A percentile compares a stretch with the other conserved stretches of the same genome.
These are phyloP conservation scores for Rhododendron mucronatum DNA, from an alignment of 148 eudicot genomes.

Conservation along the genomic window DNA sequence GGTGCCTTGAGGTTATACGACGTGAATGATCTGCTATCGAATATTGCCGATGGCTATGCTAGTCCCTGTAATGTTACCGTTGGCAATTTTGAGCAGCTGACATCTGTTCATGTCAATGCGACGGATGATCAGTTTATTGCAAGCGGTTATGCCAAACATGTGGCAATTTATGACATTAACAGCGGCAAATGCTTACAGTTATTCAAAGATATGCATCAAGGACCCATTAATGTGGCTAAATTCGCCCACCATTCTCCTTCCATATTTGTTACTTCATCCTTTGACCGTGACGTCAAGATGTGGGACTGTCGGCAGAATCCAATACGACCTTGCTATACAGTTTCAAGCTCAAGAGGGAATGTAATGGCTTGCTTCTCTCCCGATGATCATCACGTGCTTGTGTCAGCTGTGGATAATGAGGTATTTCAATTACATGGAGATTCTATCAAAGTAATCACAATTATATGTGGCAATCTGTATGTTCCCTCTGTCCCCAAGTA, in stretches of 20 bases:
- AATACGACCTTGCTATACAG: slow-evolving; percentile 50
- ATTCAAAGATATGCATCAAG: slow-evolving; percentile 58
- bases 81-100: slow-evolving; percentile 58
- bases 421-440: slow-evolving; percentile 17
- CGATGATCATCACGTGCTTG: slow-evolving; percentile 68
- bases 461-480: too few relatives aligned
- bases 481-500: too few relatives aligned
- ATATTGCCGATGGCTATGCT: slow-evolving; percentile 21
- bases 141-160: slow-evolving; percentile 62
- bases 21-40: slow-evolving; percentile 25
- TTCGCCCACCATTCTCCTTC: slow-evolving; percentile 62
- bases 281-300: slow-evolving; percentile 73
- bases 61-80: slow-evolving; percentile 24
- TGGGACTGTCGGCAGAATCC: slow-evolving; percentile 69
- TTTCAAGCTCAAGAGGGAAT: slow-evolving; percentile 77
- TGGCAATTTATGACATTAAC: slow-evolving; percentile 65
- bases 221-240: slow-evolving; percentile 79
- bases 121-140: slow-evolving; percentile 61
- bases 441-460: background rate
- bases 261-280: slow-evolving; percentile 73
- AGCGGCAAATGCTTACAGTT: slow-evolving; percentile 50
- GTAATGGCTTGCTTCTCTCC: slow-evolving; percentile 85
- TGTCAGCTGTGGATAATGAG: slow-evolving; percentile 83
- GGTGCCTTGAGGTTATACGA: slow-evolving; percentile 72
- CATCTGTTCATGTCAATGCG: slow-evolving; percentile 69